Base-by-base conservation (phyloP, 768 basidiomycete species). In the Boletus subcaerulescens region DNA sequence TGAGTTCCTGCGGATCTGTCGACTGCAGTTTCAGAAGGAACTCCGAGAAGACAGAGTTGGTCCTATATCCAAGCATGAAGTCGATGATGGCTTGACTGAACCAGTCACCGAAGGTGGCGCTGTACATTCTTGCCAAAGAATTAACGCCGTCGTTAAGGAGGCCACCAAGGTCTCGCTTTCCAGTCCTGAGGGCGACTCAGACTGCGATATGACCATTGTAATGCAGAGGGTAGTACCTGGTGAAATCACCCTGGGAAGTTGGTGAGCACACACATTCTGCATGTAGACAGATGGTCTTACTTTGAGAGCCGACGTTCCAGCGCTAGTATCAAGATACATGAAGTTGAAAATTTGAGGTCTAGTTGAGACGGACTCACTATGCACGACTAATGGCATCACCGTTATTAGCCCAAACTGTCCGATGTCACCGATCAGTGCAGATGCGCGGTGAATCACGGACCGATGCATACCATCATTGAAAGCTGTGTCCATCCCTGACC, bases 51-150 rank as follows among this genome's bases (percentile, higher is more conserved):
- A 98, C 93, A 40, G 86, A 80, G 10, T 86, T 67, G 2, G 88
- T 91, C 50, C 95, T 87, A 69, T 93, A 85, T 26, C 93, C 95
- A 48, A 95, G 84, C 77, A 89, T 84, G 64, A 85, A 95, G 70
- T 93, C 91, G 61, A 98, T 94, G 43, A 96, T 93, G 0, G 95
- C 93, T 73, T 99, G 97, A 53, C 82, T 86, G 72, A 98, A 99
- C 89, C 93, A 99, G 72, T 99, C 97, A 60, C 88, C 86, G 66
- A 93, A 93, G 1, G 91, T 89, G 18, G 91, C 87, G 11, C 89
- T 88, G 72, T 87, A 93, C 86, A 93, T 87, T 62, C 91, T 85
- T 31, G 93, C 87, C 17, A 98, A 74, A 7, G 94, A 97, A 71
- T 98, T 99, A 56, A 96, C 85, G 0, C 97, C 96, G 61, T 99